Percentiles rank a stretch among this genome's conserved stretches.
Evolutionary conservation across 306 rosid genomes (phyloP).

Genomic region (Argentina anserina): DNA sequence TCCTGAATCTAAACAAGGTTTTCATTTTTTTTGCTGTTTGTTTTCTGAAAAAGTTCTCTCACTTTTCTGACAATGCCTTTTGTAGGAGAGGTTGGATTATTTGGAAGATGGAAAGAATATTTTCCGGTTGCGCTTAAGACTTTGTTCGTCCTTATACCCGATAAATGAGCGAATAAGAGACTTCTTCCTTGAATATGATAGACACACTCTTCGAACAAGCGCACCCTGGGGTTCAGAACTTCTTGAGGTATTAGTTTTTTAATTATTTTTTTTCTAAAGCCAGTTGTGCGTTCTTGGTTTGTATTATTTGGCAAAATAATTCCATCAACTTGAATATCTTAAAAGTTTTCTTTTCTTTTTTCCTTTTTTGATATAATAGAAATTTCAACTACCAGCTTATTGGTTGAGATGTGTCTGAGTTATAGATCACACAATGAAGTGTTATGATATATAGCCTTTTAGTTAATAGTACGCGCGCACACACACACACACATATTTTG

Average conservation of each 20-base stretch:
- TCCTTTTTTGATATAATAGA: too few species aligned
- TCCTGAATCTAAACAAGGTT: neutral
- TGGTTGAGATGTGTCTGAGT: neutral
- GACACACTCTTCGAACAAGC: slow-evolving; percentile 98
- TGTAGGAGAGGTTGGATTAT: slow-evolving; percentile 93
- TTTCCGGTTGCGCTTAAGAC: slow-evolving; percentile 81
- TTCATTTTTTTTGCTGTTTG: neutral
- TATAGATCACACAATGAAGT: neutral
- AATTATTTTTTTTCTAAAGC: too few species aligned
- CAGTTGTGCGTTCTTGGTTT: neutral
- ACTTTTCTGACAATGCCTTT: slow-evolving; percentile 12
- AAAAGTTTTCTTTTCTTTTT: too few species aligned
- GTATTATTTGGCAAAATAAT: neutral
- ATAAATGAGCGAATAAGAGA: slow-evolving; percentile 90
- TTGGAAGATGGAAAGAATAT: slow-evolving; percentile 96
- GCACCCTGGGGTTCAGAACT: slow-evolving; percentile 99
- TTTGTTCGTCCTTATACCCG: slow-evolving; percentile 93
- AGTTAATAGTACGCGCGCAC: neutral
- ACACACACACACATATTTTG: neutral
- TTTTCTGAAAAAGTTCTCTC: neutral
- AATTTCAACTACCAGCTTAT: neutral
- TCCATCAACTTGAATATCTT: neutral
- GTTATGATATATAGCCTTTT: neutral
- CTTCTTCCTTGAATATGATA: slow-evolving; percentile 92
- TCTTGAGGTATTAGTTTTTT: slow-evolving; percentile 90